Evolutionary conservation across 208 protist genomes (phyloP).

Genomic region (Leishmania amazonensis): DNA sequence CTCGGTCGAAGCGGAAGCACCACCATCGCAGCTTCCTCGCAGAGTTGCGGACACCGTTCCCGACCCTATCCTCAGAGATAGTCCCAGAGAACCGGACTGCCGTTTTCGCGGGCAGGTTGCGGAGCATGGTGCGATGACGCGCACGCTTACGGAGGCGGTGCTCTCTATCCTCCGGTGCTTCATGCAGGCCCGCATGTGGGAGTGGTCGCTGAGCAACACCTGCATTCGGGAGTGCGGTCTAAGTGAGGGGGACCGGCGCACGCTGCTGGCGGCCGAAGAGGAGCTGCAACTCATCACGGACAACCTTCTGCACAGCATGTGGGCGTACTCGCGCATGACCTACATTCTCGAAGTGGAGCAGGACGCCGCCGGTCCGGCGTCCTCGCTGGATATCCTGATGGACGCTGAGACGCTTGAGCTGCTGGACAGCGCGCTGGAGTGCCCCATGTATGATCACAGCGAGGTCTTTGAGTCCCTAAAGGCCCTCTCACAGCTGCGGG

Average conservation of each 20-base stretch:
- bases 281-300: slow-evolving; percentile 36
- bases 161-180: slow-evolving; percentile 31
- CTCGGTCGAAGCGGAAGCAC: not conserved
- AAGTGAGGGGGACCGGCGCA: slow-evolving; percentile 22
- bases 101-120: slow-evolving; percentile 38
- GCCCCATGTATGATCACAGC: slow-evolving; percentile 18
- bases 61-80: slow-evolving; percentile 18
- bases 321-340: slow-evolving; percentile 3
- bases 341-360: slow-evolving; percentile 31
- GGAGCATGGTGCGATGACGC: slow-evolving; percentile 25
- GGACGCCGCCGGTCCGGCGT: slow-evolving; percentile 17
- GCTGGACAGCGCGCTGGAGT: slow-evolving; percentile 10
- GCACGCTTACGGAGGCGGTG: slow-evolving; percentile 17
- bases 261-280: slow-evolving; percentile 29
- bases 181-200: slow-evolving; percentile 36
- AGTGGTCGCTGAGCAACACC: slow-evolving; percentile 51
- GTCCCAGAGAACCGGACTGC: slow-evolving; percentile 19
- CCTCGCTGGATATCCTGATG: slow-evolving; percentile 33
- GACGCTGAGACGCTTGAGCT: slow-evolving; percentile 24
- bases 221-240: slow-evolving; percentile 38
- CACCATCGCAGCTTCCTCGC: slow-evolving; percentile 70
- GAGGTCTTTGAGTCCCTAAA: slow-evolving; percentile 12
- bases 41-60: slow-evolving; percentile 24
- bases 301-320: slow-evolving; percentile 9
- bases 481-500: slow-evolving; percentile 23